These are phyloP conservation scores for Hibiscus trionum DNA, from an alignment of 345 rosid genomes.

Conservation along the genomic window DNA sequence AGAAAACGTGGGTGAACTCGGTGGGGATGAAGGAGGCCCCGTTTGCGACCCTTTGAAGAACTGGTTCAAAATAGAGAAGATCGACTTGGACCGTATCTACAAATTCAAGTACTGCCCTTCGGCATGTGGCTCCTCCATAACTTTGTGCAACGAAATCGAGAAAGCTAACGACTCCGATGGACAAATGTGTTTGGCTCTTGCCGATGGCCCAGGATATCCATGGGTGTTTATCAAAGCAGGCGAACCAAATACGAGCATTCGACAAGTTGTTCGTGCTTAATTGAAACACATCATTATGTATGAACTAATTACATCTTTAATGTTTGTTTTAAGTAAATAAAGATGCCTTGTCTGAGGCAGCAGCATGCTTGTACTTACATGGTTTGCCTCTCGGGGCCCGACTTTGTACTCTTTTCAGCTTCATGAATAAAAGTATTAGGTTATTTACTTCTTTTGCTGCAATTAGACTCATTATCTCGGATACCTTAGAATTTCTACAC, in stretches of 20 bases:
- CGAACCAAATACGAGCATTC: background rate
- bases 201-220: no score
- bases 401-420: background rate
- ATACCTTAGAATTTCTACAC: no score
- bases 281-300: background rate
- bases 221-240: no score
- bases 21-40: background rate
- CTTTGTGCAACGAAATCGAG: background rate
- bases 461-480: no score
- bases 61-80: constrained; percentile 5
- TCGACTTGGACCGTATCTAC: background rate
- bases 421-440: background rate
- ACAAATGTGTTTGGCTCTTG: background rate
- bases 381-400: background rate
- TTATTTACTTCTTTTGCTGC: background rate
- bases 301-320: no score
- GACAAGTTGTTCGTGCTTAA: background rate
- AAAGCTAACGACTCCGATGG: background rate
- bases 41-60: background rate
- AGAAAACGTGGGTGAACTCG: background rate
- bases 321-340: no score
- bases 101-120: background rate
- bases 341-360: no score
- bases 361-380: no score
- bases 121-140: background rate